phyloP scores from a whole-genome alignment of 2,329 filamentous ascomycete species.

The Myriosclerotinia curreyana region DNA sequence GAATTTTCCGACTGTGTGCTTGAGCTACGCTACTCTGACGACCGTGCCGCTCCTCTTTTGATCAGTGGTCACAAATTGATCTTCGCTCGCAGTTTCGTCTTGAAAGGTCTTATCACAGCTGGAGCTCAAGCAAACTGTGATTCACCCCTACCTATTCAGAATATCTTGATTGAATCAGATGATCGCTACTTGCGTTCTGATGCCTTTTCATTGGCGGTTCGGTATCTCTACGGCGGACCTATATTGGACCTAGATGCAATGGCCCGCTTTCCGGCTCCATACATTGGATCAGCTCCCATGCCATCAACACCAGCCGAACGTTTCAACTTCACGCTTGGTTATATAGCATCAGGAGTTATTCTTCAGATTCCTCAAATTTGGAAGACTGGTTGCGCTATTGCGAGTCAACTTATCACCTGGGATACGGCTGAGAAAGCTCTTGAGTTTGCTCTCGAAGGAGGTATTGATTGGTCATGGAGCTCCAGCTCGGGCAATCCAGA shows the following conservation, averaged over 20 bases:
- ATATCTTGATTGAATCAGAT: constrained; percentile 48
- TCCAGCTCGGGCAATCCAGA: constrained; percentile 37
- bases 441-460: constrained; percentile 54
- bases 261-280: constrained; percentile 22
- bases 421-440: constrained; percentile 59
- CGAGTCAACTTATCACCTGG: constrained; percentile 58
- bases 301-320: constrained; percentile 44
- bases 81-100: constrained; percentile 50
- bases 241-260: constrained; percentile 42
- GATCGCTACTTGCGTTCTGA: constrained; percentile 55
- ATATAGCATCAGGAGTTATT: constrained; percentile 60
- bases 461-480: constrained; percentile 42
- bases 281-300: constrained; percentile 38
- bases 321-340: constrained; percentile 58
- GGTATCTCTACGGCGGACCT: constrained; percentile 55
- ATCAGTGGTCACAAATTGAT: constrained; percentile 56
- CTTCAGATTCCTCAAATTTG: constrained; percentile 55
- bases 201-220: constrained; percentile 55
- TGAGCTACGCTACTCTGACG: constrained; percentile 47
- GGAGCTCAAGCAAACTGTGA: constrained; percentile 34
- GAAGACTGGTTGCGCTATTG: constrained; percentile 57
- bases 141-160: constrained; percentile 38
- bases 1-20: constrained; percentile 48
- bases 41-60: constrained; percentile 43
- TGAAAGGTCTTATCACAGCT: constrained; percentile 40